phyloP scores from a whole-genome alignment of 192 early-diverging fungal genomes.

The Umbelopsis ramanniana region DNA sequence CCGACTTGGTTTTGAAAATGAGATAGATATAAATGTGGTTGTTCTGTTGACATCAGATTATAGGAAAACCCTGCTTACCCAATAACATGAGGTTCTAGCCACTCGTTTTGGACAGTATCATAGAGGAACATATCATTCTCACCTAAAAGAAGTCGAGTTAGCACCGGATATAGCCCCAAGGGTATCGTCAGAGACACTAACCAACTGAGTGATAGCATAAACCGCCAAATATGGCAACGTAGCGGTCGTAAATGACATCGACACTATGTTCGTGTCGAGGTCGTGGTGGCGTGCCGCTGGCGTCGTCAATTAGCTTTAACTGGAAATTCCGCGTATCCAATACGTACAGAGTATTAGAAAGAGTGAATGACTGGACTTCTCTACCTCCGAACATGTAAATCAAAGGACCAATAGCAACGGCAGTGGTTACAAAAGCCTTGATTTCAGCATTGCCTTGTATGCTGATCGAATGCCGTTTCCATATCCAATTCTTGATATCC shows the following conservation, averaged over 20 bases:
- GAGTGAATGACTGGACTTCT: slow-evolving; percentile 26
- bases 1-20: slow-evolving; percentile 2
- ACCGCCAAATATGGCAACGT: slow-evolving; percentile 40
- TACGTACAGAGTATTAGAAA: slow-evolving; percentile 29
- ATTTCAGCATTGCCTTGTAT: slow-evolving; percentile 6
- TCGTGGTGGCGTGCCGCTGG: slow-evolving; percentile 30
- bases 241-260: slow-evolving; percentile 29
- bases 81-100: slow-evolving; percentile 33
- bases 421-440: slow-evolving; percentile 30
- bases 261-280: slow-evolving; percentile 41
- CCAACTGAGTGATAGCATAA: slow-evolving; percentile 41
- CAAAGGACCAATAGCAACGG: slow-evolving; percentile 23
- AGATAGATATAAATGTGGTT: not conserved
- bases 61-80: slow-evolving; percentile 22
- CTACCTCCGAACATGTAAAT: slow-evolving; percentile 38
- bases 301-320: slow-evolving; percentile 15
- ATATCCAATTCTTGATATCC: slow-evolving; percentile 30
- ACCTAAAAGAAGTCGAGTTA: too few relatives aligned
- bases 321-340: slow-evolving; percentile 26
- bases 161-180: too few relatives aligned
- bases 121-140: slow-evolving; percentile 44
- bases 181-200: too few relatives aligned
- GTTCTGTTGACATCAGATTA: not conserved
- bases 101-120: slow-evolving; percentile 34
- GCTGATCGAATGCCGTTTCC: slow-evolving; percentile 23